Base-by-base conservation (phyloP, 2,329 filamentous ascomycete genomes). In the Blastomyces percursus region DNA sequence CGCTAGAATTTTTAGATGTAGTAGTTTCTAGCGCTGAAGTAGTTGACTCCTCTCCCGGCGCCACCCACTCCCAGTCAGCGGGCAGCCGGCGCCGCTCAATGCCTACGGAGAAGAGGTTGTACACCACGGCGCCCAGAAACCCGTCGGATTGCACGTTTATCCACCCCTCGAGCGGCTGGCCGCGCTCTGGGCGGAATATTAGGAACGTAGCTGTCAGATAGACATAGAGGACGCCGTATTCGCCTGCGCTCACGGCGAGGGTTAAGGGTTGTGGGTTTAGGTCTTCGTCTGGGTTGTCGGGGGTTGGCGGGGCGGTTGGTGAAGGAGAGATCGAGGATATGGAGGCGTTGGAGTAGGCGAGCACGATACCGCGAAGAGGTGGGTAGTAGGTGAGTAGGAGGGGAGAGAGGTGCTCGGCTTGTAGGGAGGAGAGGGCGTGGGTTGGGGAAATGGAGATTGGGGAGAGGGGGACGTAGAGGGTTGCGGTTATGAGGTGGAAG, bases 131-230 rank as follows among this genome's bases (percentile, higher is more conserved):
- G 24, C 93, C 92, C 7, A 99, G 82, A 71, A 96, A 91, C 7
- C 90, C 91, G 68, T 94, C 90, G 57, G 88, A 93, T 72, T 96
- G 90, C 38, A 96, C 80, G 70, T 93, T 94, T 62, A 96, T 83
- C 67, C 82, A 86, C 12, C 91, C 94, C 67, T 92, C 87, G 71
- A 97, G 82, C 75, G 83, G 85, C 9, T 86, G 84, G 44, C 90
- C 89, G 55, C 84, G 83, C 61, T 82, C 80, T 0, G 94, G 93
- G 40, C 88, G 83, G 73, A 96, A 95, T 21, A 97, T 78, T 54
- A 95, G 81, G 65, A 96, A 88, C 27, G 95, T 91, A 0, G 88
- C 91, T 0, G 91, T 96, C 27, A 96, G 83, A 87, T 93, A 97
- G 57, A 90, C 84, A 71, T 89, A 96, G 27, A 87, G 87, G 30